Evolutionary conservation across 805 yeast genomes (phyloP).

Genomic region (Saccharomycopsis capsularis): DNA sequence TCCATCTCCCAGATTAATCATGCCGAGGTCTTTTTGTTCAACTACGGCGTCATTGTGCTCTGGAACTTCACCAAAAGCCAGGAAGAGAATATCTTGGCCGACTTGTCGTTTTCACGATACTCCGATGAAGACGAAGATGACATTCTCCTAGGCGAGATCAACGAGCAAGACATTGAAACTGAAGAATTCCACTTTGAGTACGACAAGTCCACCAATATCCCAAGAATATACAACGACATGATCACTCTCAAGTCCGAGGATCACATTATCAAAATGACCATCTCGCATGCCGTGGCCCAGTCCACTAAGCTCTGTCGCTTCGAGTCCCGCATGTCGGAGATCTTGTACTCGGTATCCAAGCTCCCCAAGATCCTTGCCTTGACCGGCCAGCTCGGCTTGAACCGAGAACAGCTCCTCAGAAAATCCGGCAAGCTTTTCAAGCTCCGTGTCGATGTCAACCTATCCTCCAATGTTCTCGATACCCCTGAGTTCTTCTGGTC

Average conservation of each 20-base stretch:
- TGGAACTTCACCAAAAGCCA: constrained; percentile 94
- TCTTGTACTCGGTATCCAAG: constrained; percentile 76
- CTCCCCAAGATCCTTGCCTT: constrained; percentile 85
- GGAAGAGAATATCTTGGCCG: constrained; percentile 90
- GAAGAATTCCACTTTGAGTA: constrained; percentile 56
- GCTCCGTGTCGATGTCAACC: constrained; percentile 85
- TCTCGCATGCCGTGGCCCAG: constrained; percentile 96
- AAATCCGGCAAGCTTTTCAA: constrained; percentile 89
- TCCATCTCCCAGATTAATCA: constrained; percentile 29
- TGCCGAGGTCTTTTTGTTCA: constrained; percentile 84
- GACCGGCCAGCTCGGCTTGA: constrained; percentile 80
- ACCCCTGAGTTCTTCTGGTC: constrained; percentile 98
- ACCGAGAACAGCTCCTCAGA: constrained; percentile 74
- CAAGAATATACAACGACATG: constrained; percentile 87
- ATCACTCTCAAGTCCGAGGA: constrained; percentile 86
- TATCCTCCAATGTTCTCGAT: constrained; percentile 84
- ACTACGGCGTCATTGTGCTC: constrained; percentile 94
- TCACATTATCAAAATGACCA: constrained; percentile 83
- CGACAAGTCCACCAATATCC: constrained; percentile 52
- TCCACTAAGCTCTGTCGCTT: constrained; percentile 86
- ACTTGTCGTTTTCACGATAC: constrained; percentile 50
- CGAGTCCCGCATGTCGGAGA: constrained; percentile 84
- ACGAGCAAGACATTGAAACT: constrained; percentile 86
- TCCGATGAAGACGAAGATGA: constrained; percentile 36
- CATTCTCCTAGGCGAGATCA: constrained; percentile 62